A percentile compares a stretch with the other conserved stretches of the same genome.
These are phyloP conservation scores for Thelephora aurantiotincta DNA, from an alignment of 768 basidiomycete species.

Conservation along the genomic window DNA sequence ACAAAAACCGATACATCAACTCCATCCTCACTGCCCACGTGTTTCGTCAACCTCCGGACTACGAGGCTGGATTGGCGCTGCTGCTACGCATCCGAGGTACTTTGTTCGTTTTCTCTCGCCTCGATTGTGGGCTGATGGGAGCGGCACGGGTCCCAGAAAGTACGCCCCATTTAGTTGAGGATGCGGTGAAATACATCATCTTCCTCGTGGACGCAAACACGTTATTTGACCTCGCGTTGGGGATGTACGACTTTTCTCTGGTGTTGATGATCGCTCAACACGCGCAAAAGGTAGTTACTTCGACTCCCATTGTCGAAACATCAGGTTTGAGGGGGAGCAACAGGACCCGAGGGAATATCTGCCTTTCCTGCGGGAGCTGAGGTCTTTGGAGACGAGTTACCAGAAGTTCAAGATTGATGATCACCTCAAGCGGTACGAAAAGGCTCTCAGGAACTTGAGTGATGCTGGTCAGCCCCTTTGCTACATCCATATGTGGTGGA, in stretches of 20 bases:
- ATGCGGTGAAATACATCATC: constrained; percentile 96
- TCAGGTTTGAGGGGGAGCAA: too few species aligned
- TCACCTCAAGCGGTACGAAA: constrained; percentile 63
- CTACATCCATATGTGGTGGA: too few species aligned
- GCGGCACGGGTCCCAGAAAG: constrained; percentile 23
- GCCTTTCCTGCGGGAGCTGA: constrained; percentile 86
- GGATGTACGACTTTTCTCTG: constrained; percentile 97
- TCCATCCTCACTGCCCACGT: constrained; percentile 87
- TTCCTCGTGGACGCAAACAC: constrained; percentile 89
- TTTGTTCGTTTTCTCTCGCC: constrained; percentile 4
- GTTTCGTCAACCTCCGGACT: constrained; percentile 82
- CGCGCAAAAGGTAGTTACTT: constrained; percentile 68
- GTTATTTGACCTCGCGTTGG: constrained; percentile 88
- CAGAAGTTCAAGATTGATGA: constrained; percentile 90
- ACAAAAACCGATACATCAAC: constrained; percentile 74
- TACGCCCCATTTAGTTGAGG: constrained; percentile 72
- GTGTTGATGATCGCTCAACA: constrained; percentile 95
- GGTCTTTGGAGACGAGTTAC: constrained; percentile 64
- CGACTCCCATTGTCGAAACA: not conserved
- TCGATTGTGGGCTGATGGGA: not conserved
- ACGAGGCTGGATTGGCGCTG: constrained; percentile 69
- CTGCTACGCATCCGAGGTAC: constrained; percentile 70
- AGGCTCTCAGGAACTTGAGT: constrained; percentile 61
- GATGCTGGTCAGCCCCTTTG: too few species aligned
- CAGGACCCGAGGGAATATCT: constrained; percentile 97